These are phyloP conservation scores for Ceratobasidium sp. DNA, from an alignment of 1,284 basidiomycete species.

Conservation along the genomic window DNA sequence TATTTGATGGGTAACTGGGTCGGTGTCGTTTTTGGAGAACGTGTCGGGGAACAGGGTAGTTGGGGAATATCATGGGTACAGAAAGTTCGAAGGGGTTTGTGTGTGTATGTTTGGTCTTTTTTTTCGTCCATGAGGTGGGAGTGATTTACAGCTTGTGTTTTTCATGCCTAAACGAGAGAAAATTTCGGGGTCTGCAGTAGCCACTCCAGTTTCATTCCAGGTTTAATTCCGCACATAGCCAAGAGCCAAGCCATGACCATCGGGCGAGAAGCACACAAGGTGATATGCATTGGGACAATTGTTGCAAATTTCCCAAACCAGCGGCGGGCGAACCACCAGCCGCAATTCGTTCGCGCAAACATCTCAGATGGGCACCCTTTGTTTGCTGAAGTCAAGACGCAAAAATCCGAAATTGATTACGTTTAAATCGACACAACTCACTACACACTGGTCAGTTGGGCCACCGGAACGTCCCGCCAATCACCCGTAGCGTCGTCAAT, in stretches of 20 bases:
- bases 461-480: background rate
- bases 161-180: too few species aligned
- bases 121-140: too few species aligned
- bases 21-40: background rate
- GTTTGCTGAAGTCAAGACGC: background rate
- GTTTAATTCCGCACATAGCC: too few species aligned
- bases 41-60: background rate
- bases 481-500: constrained; percentile 5
- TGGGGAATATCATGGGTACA: constrained; percentile 7
- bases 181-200: too few species aligned
- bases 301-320: background rate
- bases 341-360: constrained; percentile 13
- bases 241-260: too few species aligned
- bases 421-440: constrained; percentile 10
- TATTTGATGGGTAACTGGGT: constrained; percentile 2
- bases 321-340: background rate
- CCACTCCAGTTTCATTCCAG: too few species aligned
- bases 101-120: background rate
- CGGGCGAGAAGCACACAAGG: too few species aligned
- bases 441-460: background rate
- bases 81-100: constrained; percentile 12
- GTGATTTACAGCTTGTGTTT: too few species aligned
- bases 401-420: constrained; percentile 3
- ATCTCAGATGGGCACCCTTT: background rate
- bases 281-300: background rate